Evolutionary conservation across 768 basidiomycete genomes (phyloP).

Genomic region (Mycena haematopus): DNA sequence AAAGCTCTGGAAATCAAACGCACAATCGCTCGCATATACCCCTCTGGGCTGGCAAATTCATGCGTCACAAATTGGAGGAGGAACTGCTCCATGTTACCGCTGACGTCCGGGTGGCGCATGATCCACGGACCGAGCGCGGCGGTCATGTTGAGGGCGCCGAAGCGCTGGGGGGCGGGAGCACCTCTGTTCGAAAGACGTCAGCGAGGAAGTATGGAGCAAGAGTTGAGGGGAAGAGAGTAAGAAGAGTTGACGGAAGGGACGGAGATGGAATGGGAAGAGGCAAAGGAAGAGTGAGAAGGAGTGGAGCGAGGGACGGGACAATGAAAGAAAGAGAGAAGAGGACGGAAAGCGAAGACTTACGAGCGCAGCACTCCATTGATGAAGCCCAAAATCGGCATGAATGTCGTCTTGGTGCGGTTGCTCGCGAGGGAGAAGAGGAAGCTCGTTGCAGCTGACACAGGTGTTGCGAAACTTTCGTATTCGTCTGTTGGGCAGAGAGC

Average conservation of each 20-base stretch:
- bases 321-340: neutral
- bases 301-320: conserved; percentile 5
- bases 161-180: conserved; percentile 68
- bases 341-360: no score
- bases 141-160: conserved; percentile 86
- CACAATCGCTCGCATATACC: conserved; percentile 81
- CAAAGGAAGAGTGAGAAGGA: neutral
- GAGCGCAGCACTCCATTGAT: conserved; percentile 76
- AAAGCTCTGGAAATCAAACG: conserved; percentile 39
- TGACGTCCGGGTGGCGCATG: conserved; percentile 85
- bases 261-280: no score
- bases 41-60: conserved; percentile 68
- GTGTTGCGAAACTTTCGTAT: conserved; percentile 78
- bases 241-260: no score
- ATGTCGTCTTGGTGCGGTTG: conserved; percentile 82
- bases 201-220: neutral
- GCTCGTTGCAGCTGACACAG: conserved; percentile 78
- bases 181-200: conserved; percentile 31
- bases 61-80: conserved; percentile 76
- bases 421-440: conserved; percentile 82
- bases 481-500: conserved; percentile 66
- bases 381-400: conserved; percentile 80
- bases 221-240: neutral
- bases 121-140: conserved; percentile 78
- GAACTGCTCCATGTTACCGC: conserved; percentile 78